Percentiles rank a stretch among this genome's conserved stretches.
phyloP scores from a whole-genome alignment of 768 basidiomycete genomes.

The Phlebiopsis flavidoalba region DNA sequence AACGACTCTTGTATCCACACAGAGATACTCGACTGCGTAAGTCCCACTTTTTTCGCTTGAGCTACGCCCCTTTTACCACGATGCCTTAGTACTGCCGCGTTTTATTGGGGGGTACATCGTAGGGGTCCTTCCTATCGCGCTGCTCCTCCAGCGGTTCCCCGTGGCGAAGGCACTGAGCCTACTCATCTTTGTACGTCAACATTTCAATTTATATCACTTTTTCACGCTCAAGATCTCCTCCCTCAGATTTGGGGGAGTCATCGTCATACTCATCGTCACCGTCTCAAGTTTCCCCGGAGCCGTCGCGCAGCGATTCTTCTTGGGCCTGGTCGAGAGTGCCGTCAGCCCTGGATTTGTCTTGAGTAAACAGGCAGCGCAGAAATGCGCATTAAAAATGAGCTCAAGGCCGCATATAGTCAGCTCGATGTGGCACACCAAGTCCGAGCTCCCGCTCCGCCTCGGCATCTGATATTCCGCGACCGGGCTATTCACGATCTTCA shows the following conservation, averaged over 20 bases:
- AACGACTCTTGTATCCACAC: constrained; percentile 3
- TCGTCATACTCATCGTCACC: constrained; percentile 9
- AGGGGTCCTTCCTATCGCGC: constrained; percentile 9
- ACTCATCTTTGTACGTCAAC: constrained; percentile 2
- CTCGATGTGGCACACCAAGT: constrained; percentile 12
- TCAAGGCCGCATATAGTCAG: neutral
- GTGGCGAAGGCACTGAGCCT: constrained; percentile 6
- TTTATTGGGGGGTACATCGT: constrained; percentile 12
- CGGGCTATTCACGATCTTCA: constrained; percentile 10
- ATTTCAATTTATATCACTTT: no score
- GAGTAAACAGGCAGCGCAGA: neutral
- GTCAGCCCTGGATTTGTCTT: constrained; percentile 11
- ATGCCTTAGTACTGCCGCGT: constrained; percentile 1
- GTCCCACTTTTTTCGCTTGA: neutral
- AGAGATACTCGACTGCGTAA: constrained; percentile 9
- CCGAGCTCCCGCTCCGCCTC: constrained; percentile 8
- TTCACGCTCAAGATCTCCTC: neutral
- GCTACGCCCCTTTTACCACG: neutral
- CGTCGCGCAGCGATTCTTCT: constrained; percentile 8
- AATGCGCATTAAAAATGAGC: neutral
- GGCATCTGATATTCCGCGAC: constrained; percentile 10
- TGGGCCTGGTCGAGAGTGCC: constrained; percentile 8
- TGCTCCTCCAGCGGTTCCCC: constrained; percentile 7
- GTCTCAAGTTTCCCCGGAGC: constrained; percentile 3
- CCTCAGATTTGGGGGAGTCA: constrained; percentile 7